Conservation (phyloP, 768 basidiomycete species). For the Rhodotorula graminis region DNA sequence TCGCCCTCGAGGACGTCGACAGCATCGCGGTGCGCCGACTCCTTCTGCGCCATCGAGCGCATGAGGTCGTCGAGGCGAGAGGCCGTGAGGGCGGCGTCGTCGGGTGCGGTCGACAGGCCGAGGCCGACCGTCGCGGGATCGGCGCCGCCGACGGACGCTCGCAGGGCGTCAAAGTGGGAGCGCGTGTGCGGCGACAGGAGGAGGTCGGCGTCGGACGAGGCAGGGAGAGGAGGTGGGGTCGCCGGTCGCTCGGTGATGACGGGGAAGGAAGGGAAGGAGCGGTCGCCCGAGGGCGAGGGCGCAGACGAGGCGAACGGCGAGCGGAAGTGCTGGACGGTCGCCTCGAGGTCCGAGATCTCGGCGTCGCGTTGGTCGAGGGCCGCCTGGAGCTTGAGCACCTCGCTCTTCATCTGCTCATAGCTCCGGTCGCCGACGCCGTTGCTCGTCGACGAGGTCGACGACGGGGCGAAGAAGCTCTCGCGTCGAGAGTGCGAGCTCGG, state of each 20-base stretch:
- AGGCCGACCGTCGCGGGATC: slow-evolving; percentile 46
- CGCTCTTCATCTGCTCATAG: slow-evolving; percentile 77
- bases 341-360: slow-evolving; percentile 59
- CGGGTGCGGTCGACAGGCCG: slow-evolving; percentile 15
- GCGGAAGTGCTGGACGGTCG: slow-evolving; percentile 18
- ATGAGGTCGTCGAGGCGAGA: slow-evolving; percentile 79
- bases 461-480: slow-evolving; percentile 57
- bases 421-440: slow-evolving; percentile 59
- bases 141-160: slow-evolving; percentile 56
- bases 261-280: slow-evolving; percentile 1
- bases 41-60: slow-evolving; percentile 98
- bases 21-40: slow-evolving; percentile 75
- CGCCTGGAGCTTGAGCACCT: slow-evolving; percentile 91
- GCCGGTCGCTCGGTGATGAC: slow-evolving; percentile 10
- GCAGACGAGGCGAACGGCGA: not conserved
- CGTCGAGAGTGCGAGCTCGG: slow-evolving; percentile 25
- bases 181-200: slow-evolving; percentile 65
- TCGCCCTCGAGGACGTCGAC: slow-evolving; percentile 69
- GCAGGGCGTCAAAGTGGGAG: slow-evolving; percentile 68
- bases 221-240: not conserved
- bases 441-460: not conserved
- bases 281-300: not conserved
- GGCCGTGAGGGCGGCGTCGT: slow-evolving; percentile 26
- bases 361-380: slow-evolving; percentile 83
- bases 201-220: slow-evolving; percentile 4